A percentile compares a stretch with the other conserved stretches of the same genome.
phyloP scores from a whole-genome alignment of 441 rosid genomes.

The Euphorbia schlechtendalii region DNA sequence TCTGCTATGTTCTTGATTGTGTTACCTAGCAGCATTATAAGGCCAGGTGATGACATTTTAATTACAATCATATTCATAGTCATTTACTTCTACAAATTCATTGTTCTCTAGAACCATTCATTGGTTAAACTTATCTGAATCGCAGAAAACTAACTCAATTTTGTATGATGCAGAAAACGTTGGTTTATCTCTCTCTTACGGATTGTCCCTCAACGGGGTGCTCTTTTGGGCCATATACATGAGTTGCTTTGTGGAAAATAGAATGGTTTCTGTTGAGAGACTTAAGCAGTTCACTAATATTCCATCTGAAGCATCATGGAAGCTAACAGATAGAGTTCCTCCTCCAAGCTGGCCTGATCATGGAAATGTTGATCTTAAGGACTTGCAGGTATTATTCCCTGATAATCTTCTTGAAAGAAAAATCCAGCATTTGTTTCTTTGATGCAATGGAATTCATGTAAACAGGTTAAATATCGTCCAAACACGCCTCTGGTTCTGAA shows the following conservation, averaged over 20 bases:
- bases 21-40: conserved; percentile 70
- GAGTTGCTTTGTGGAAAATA: conserved; percentile 84
- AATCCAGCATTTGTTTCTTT: neutral
- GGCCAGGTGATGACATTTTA: conserved; percentile 62
- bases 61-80: neutral
- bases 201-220: conserved; percentile 71
- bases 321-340: conserved; percentile 50
- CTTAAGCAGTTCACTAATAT: conserved; percentile 77
- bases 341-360: conserved; percentile 71
- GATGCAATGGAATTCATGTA: conserved; percentile 10
- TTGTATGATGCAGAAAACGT: conserved; percentile 40
- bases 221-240: conserved; percentile 74
- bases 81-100: neutral
- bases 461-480: conserved; percentile 79
- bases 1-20: conserved; percentile 79
- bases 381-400: conserved; percentile 53
- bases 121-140: neutral
- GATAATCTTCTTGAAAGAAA: neutral
- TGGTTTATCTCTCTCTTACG: conserved; percentile 88
- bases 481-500: conserved; percentile 81
- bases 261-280: conserved; percentile 93
- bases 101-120: neutral
- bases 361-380: conserved; percentile 63
- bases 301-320: conserved; percentile 76
- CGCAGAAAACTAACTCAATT: conserved; percentile 8